phyloP scores from a whole-genome alignment of 2,329 filamentous ascomycete species.

The Sporothrix inflata region DNA sequence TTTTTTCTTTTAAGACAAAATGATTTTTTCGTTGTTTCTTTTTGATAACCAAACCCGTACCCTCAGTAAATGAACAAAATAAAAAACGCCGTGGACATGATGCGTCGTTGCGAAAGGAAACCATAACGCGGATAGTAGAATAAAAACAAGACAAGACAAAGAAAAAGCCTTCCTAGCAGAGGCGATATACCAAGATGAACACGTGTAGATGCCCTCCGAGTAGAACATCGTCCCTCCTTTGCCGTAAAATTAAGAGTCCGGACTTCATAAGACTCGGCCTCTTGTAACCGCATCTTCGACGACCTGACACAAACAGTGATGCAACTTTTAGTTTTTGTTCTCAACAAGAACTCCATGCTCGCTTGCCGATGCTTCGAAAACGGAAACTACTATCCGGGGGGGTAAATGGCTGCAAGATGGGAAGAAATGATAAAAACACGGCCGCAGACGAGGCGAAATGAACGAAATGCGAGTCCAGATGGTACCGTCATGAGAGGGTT shows the following conservation, averaged over 20 bases:
- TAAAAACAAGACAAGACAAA: background rate
- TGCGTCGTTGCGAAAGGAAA: conserved; percentile 9
- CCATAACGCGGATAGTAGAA: background rate
- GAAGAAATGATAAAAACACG: background rate
- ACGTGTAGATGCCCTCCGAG: background rate
- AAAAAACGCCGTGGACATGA: conserved; percentile 16
- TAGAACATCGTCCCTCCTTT: background rate
- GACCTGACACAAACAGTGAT: background rate
- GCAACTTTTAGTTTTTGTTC: conserved; percentile 18
- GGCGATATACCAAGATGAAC: background rate
- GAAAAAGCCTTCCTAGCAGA: background rate
- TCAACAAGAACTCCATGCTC: conserved; percentile 7
- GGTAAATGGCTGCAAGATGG: background rate
- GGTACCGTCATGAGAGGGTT: background rate
- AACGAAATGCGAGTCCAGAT: background rate
- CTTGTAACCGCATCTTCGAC: background rate
- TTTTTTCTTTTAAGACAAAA: background rate
- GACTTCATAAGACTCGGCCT: background rate
- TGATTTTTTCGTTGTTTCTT: background rate
- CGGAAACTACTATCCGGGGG: background rate
- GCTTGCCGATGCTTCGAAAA: conserved; percentile 21
- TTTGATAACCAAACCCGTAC: conserved; percentile 14
- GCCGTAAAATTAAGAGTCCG: conserved; percentile 4
- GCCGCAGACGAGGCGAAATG: background rate
- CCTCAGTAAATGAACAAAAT: background rate